phyloP scores from a whole-genome alignment of 1,139 yeast genomes.

The Spathaspora sp. region DNA sequence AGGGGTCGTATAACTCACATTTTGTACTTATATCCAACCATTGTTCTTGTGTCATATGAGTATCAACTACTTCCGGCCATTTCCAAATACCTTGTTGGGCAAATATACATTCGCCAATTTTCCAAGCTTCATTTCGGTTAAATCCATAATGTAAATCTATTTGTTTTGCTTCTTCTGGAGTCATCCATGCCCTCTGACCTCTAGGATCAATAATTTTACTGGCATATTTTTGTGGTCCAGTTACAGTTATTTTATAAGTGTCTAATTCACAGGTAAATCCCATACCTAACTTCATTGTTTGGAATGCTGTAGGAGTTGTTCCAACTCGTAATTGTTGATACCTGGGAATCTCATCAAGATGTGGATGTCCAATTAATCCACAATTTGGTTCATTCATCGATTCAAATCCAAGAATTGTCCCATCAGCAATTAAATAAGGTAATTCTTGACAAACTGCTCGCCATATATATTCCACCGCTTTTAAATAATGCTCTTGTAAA shows the following conservation, averaged over 20 bases:
- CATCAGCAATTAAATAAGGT: conserved; percentile 55
- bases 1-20: conserved; percentile 30
- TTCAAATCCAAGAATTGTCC: conserved; percentile 73
- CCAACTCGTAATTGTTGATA: conserved; percentile 61
- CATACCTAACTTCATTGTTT: conserved; percentile 65
- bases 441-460: conserved; percentile 42
- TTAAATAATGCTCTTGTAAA: conserved; percentile 63
- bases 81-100: conserved; percentile 76
- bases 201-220: conserved; percentile 59
- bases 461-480: conserved; percentile 58
- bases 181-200: conserved; percentile 70
- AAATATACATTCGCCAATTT: conserved; percentile 74
- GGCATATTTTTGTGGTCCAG: conserved; percentile 73
- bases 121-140: conserved; percentile 63
- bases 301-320: conserved; percentile 65
- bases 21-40: conserved; percentile 36
- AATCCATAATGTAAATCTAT: conserved; percentile 70
- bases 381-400: conserved; percentile 83
- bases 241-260: conserved; percentile 59
- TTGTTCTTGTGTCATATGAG: conserved; percentile 21
- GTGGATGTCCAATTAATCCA: conserved; percentile 58
- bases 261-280: conserved; percentile 69
- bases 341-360: conserved; percentile 49
- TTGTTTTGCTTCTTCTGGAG: conserved; percentile 31
- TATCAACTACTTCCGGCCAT: conserved; percentile 31